Conservation (phyloP, 495 filamentous ascomycete genomes). For the Parmelia sp. region DNA sequence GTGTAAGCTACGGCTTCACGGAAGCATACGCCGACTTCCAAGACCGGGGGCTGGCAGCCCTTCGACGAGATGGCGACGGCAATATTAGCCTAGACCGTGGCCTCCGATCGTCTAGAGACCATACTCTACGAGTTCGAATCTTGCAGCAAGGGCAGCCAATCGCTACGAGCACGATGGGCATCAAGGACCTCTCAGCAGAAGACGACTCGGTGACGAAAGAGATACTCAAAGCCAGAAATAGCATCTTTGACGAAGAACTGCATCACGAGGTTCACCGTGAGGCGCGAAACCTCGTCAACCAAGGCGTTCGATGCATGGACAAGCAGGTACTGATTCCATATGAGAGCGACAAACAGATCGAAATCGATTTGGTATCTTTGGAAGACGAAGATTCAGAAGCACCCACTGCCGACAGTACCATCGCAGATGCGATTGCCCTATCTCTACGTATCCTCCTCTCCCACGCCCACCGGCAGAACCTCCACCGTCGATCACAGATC, state of each 20-base stretch:
- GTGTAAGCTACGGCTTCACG: slow-evolving; percentile 81
- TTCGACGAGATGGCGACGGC: slow-evolving; percentile 69
- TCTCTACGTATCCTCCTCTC: slow-evolving; percentile 64
- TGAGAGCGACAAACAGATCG: slow-evolving; percentile 45
- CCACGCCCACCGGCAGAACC: slow-evolving; percentile 63
- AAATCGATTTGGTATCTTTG: slow-evolving; percentile 61
- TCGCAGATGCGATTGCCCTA: slow-evolving; percentile 42
- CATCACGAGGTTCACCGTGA: slow-evolving; percentile 86
- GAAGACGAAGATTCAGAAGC: slow-evolving; percentile 36
- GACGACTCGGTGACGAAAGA: slow-evolving; percentile 34
- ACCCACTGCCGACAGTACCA: slow-evolving; percentile 17
- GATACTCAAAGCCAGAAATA: slow-evolving; percentile 74
- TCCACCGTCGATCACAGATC: slow-evolving; percentile 53
- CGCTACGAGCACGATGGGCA: slow-evolving; percentile 37
- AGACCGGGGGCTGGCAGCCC: slow-evolving; percentile 67
- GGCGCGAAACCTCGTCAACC: slow-evolving; percentile 58
- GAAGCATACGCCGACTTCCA: slow-evolving; percentile 75
- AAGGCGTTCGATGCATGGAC: slow-evolving; percentile 44
- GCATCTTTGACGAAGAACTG: slow-evolving; percentile 86
- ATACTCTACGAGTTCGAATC: slow-evolving; percentile 58
- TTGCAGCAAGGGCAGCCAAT: slow-evolving; percentile 38
- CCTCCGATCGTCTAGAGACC: slow-evolving; percentile 47
- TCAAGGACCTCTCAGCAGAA: slow-evolving; percentile 28
- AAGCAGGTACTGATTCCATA: slow-evolving; percentile 20
- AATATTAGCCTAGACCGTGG: slow-evolving; percentile 67